phyloP scores from a whole-genome alignment of 1,139 yeast genomes.

The Geotrichum aggregatum region DNA sequence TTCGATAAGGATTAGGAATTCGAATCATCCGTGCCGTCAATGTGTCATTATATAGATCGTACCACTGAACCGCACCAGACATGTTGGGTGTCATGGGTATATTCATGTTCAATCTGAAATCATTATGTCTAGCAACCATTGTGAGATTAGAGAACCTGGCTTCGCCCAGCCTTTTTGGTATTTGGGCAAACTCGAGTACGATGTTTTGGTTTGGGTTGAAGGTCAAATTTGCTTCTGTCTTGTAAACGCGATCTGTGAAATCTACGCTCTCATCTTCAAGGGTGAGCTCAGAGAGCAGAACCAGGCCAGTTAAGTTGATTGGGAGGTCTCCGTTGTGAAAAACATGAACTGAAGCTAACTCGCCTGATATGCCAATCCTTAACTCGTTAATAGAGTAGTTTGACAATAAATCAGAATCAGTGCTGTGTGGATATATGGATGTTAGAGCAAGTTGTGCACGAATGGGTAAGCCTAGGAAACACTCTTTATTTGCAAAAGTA shows the following conservation, averaged over 20 bases:
- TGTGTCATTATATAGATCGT: not conserved
- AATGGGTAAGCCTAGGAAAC: constrained; percentile 29
- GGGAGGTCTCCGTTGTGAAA: constrained; percentile 23
- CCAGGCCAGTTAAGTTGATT: not conserved
- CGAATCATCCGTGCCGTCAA: constrained; percentile 6
- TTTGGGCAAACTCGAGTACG: constrained; percentile 31
- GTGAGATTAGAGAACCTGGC: constrained; percentile 9
- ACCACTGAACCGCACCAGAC: constrained; percentile 20
- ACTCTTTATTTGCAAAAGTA: constrained; percentile 26
- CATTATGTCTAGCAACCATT: constrained; percentile 1
- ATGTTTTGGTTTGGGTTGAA: constrained; percentile 26
- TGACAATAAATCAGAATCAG: not conserved
- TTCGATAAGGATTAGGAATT: constrained; percentile 7
- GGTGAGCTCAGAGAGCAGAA: not conserved
- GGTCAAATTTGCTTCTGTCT: constrained; percentile 26
- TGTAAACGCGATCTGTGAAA: constrained; percentile 5
- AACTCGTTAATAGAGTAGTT: constrained; percentile 19
- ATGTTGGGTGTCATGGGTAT: constrained; percentile 4
- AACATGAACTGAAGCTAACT: constrained; percentile 24
- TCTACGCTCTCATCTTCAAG: constrained; percentile 13
- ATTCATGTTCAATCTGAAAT: constrained; percentile 5
- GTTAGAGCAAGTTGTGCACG: constrained; percentile 27
- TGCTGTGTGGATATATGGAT: constrained; percentile 18
- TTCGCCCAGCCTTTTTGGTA: constrained; percentile 30
- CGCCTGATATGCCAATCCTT: constrained; percentile 22